Conservation (phyloP, 352 stramenopile species). For the Phytophthora citrophthora region DNA sequence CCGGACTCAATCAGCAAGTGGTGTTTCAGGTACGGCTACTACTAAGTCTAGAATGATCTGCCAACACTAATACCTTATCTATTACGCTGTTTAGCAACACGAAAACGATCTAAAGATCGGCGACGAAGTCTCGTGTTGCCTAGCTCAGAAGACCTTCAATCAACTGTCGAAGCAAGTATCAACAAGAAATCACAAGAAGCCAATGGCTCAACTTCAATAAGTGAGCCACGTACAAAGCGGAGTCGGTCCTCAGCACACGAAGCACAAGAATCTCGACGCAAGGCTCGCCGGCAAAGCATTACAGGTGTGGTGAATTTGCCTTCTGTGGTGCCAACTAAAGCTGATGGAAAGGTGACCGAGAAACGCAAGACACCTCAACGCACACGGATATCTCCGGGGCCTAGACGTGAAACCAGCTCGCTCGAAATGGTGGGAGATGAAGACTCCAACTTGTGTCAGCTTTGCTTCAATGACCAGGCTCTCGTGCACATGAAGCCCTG, state of each 20-base stretch:
- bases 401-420: slow-evolving; percentile 25
- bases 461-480: slow-evolving; percentile 53
- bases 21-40: slow-evolving; percentile 15
- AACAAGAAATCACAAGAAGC: slow-evolving; percentile 5
- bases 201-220: slow-evolving; percentile 4
- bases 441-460: slow-evolving; percentile 36
- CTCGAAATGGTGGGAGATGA: slow-evolving; percentile 38
- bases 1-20: background rate
- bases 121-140: slow-evolving; percentile 41
- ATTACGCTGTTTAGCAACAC: slow-evolving; percentile 9
- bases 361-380: slow-evolving; percentile 17
- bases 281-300: slow-evolving; percentile 52
- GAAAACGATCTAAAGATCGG: slow-evolving; percentile 37
- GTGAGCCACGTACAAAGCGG: slow-evolving; percentile 15
- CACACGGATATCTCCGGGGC: slow-evolving; percentile 12
- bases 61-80: slow-evolving; percentile 7
- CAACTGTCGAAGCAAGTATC: slow-evolving; percentile 4
- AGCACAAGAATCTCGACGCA: slow-evolving; percentile 21
- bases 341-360: slow-evolving; percentile 1
- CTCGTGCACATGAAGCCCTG: slow-evolving; percentile 68
- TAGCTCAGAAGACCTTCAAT: slow-evolving; percentile 26
- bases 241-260: slow-evolving; percentile 6
- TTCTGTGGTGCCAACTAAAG: background rate
- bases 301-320: slow-evolving; percentile 29
- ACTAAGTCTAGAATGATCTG: background rate